Evolutionary conservation across 2,329 filamentous ascomycete species (phyloP), one percentile per base, ranked within the genome.

Genomic region (Fusarium sp.): DNA sequence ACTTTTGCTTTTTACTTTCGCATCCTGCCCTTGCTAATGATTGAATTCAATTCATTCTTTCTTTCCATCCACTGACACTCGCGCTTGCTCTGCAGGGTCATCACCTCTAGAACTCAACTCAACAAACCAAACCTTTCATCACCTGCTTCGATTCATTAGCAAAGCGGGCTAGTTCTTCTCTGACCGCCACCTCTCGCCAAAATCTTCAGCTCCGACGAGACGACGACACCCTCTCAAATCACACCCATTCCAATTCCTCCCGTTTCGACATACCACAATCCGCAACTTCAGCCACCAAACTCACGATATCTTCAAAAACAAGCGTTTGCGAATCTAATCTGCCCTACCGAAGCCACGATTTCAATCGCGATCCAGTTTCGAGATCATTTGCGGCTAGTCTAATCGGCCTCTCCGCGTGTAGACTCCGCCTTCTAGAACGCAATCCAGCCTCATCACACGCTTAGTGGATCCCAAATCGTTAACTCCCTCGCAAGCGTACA

Each of bases 401-500:
- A 48, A 38, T 65, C 64, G 66, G 66, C 54, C 52, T 66, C 73
- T 71, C 63, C 67, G 49, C 52, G 50, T 62, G 35, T 21, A 42
- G 42, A 35, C 62, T 60, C 58, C 52, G 44, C 66, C 55, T 70
- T 68, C 56, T 64, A 66, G 68, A 67, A 66, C 53, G 44, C 52
- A 55, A 68, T 52, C 60, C 63, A 64, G 59, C 57, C 67, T 64
- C 63, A 52, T 52, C 53, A 47, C 56, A 64, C 52, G 31, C 55
- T 35, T 50, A 47, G 72, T 74, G 71, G 71, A 74, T 58, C 72
- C 55, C 58, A 46, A 49, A 57, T 59, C 46, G 57, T 26, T 65
- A 15, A 50, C 62, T 57, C 46, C 41, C 46, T 62, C 44, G 46
- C 60, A 67, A 67, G 58, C 66, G 48, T 68, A 44, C 33, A 33